A percentile compares a stretch with the other conserved stretches of the same genome.
These are phyloP conservation scores for Eutypa lata DNA, from an alignment of 2,329 filamentous ascomycete species.

Conservation along the genomic window DNA sequence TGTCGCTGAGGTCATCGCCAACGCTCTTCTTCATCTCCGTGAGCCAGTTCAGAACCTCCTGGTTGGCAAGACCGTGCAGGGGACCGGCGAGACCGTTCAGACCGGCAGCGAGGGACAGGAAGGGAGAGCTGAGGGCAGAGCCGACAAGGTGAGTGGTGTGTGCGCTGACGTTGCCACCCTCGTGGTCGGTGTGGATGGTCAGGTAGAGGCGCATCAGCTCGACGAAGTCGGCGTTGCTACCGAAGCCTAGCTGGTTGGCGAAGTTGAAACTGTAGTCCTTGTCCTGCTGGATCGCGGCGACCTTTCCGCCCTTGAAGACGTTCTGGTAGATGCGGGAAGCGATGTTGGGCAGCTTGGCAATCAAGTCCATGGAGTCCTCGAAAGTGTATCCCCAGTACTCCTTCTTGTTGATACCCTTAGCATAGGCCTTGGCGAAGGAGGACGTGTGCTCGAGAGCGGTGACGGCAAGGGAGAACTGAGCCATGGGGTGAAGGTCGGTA, in stretches of 20 bases:
- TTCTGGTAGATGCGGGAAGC: constrained; percentile 99
- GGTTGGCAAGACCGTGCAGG: constrained; percentile 98
- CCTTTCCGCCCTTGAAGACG: constrained; percentile 99
- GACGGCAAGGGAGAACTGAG: constrained; percentile 96
- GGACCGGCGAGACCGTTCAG: constrained; percentile 97
- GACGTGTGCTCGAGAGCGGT: constrained; percentile 98
- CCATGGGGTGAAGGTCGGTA: constrained; percentile 98
- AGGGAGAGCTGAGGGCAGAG: constrained; percentile 92
- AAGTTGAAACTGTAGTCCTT: constrained; percentile 99
- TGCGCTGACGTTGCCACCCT: constrained; percentile 97
- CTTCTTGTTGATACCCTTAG: constrained; percentile 98
- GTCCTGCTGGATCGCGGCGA: constrained; percentile 92
- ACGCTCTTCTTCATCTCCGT: constrained; percentile 96
- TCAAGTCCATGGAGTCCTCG: constrained; percentile 99
- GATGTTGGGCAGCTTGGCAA: constrained; percentile 98
- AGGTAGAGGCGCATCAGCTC: constrained; percentile 99
- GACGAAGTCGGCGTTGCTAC: constrained; percentile 91
- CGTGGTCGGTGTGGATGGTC: constrained; percentile 99
- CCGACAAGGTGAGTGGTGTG: constrained; percentile 99
- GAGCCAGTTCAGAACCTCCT: constrained; percentile 99
- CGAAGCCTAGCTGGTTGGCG: constrained; percentile 98
- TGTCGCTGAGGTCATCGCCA: constrained; percentile 92
- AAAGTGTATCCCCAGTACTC: constrained; percentile 99
- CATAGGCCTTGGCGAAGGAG: constrained; percentile 96
- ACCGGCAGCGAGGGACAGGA: constrained; percentile 93